Conservation (phyloP, 176 grass and related monocot species). For the Avena sativa region DNA sequence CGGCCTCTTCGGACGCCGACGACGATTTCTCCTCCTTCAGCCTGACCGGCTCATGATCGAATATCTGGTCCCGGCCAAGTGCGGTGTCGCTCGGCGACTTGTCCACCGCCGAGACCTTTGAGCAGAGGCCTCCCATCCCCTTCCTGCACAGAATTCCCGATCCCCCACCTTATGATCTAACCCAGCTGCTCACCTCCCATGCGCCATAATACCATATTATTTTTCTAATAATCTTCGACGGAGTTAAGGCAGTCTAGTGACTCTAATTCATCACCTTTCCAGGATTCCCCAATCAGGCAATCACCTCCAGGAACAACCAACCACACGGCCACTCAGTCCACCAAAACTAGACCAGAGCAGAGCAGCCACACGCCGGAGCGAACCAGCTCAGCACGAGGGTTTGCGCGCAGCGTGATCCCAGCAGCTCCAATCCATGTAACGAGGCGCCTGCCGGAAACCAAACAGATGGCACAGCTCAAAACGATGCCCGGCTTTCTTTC, state of each 20-base stretch:
- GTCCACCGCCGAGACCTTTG: conserved; percentile 78
- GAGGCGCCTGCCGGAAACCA: conserved; percentile 30
- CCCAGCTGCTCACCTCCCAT: conserved; percentile 26
- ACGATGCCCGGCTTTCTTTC: not conserved
- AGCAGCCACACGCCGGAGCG: conserved; percentile 4
- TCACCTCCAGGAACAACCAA: conserved; percentile 28
- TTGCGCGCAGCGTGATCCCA: conserved; percentile 17
- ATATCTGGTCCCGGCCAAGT: conserved; percentile 49
- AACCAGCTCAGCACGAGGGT: conserved; percentile 19
- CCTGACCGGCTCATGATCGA: conserved; percentile 44
- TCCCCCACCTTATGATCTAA: conserved; percentile 30
- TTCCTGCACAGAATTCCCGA: not conserved
- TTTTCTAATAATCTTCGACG: not conserved
- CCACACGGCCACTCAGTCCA: not conserved
- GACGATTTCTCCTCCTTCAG: conserved; percentile 36
- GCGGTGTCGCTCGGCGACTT: conserved; percentile 88
- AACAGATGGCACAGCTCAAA: not conserved
- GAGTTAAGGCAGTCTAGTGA: not conserved
- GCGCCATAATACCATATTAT: not conserved
- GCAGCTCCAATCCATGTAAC: conserved; percentile 46
- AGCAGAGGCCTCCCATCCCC: conserved; percentile 86
- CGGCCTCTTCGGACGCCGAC: conserved; percentile 33
- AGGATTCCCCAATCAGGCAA: conserved; percentile 20
- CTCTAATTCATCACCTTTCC: conserved; percentile 16
- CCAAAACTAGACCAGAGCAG: conserved; percentile 12